Evolutionary conservation across 768 basidiomycete genomes (phyloP).

Genomic region (Boletales sp.): DNA sequence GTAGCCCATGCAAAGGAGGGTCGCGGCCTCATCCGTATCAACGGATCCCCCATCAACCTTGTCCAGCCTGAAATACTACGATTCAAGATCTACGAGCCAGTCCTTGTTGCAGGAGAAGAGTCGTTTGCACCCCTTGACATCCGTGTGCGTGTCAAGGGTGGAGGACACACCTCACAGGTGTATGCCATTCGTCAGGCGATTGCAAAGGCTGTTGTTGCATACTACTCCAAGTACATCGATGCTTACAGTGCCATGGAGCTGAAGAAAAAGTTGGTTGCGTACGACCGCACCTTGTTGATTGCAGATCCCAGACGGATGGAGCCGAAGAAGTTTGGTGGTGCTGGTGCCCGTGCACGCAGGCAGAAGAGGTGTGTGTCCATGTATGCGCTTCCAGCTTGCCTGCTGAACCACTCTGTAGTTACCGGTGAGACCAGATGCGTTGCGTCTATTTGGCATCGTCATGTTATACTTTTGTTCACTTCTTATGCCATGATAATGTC

Average conservation of each 20-base stretch:
- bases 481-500: slow-evolving; percentile 33
- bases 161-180: slow-evolving; percentile 98
- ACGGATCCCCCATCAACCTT: slow-evolving; percentile 94
- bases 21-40: slow-evolving; percentile 93
- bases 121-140: slow-evolving; percentile 87
- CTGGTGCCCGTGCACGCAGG: slow-evolving; percentile 95
- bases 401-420: slow-evolving; percentile 45
- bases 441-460: slow-evolving; percentile 39
- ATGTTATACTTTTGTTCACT: slow-evolving; percentile 41
- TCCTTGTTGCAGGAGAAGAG: slow-evolving; percentile 91
- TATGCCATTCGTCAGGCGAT: slow-evolving; percentile 99
- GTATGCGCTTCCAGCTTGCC: not conserved
- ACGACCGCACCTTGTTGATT: slow-evolving; percentile 88
- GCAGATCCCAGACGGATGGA: slow-evolving; percentile 97
- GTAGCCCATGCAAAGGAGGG: slow-evolving; percentile 97
- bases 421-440: slow-evolving; percentile 44
- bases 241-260: slow-evolving; percentile 95
- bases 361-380: slow-evolving; percentile 74
- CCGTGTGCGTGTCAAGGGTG: slow-evolving; percentile 96
- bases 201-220: slow-evolving; percentile 95
- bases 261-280: slow-evolving; percentile 96
- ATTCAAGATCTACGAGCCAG: slow-evolving; percentile 96
- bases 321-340: slow-evolving; percentile 99
- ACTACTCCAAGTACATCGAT: slow-evolving; percentile 98
- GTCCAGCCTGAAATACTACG: slow-evolving; percentile 94